A percentile compares a stretch with the other conserved stretches of the same genome.
These are phyloP conservation scores for Achlya hypogyna DNA, from an alignment of 352 stramenopile genomes.

Conservation along the genomic window DNA sequence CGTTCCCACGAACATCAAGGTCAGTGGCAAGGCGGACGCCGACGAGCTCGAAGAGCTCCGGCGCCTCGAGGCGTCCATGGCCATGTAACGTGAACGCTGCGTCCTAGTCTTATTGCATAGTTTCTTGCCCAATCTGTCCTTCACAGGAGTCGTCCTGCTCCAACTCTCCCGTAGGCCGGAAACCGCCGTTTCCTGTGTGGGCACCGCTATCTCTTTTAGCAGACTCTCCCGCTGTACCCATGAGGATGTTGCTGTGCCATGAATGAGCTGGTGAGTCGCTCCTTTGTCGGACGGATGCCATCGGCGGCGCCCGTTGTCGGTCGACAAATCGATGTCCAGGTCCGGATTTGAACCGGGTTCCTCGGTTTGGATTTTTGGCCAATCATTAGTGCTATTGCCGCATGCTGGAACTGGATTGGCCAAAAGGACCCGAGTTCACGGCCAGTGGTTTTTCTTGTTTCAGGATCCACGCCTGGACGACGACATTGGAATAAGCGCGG, in stretches of 20 bases:
- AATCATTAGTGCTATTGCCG: not conserved
- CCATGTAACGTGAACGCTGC: conserved; percentile 34
- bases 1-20: conserved; percentile 61
- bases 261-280: too few relatives aligned
- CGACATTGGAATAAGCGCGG: conserved; percentile 3
- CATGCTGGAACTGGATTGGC: not conserved
- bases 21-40: conserved; percentile 59
- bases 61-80: conserved; percentile 81
- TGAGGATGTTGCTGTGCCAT: too few relatives aligned
- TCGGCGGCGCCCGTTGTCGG: too few relatives aligned
- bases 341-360: too few relatives aligned
- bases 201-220: too few relatives aligned
- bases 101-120: conserved; percentile 8
- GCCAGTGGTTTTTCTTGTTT: conserved; percentile 11
- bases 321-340: too few relatives aligned
- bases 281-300: too few relatives aligned
- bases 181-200: too few relatives aligned
- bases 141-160: too few relatives aligned
- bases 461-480: not conserved
- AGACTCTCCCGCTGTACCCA: too few relatives aligned
- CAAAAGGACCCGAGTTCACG: not conserved
- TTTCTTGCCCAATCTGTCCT: too few relatives aligned
- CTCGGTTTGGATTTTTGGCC: not conserved
- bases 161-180: too few relatives aligned
- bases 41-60: conserved; percentile 79